Evolutionary conservation across 331 rosid species (phyloP), one percentile per base, ranked within the genome.

Genomic region (Quercus lobata): DNA sequence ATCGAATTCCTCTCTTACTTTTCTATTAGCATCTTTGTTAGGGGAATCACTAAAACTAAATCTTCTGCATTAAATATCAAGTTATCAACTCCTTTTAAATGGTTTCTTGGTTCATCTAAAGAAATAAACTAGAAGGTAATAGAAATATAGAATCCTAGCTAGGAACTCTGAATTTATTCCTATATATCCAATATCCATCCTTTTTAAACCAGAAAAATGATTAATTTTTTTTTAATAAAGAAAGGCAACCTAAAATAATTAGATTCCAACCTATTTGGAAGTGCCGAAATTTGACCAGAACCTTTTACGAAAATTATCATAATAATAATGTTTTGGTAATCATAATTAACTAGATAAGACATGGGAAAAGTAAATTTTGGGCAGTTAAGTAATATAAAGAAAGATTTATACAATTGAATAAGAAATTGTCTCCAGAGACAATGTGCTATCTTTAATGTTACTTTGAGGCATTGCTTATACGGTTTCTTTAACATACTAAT

Each of bases 251-350:
- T 35, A 34, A 80, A 75, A 81, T 14, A 81, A 85, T 79, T 30
- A 63, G 68, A 82, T 80, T 88, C 97, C 97, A 78, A 78, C 92
- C 88, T 87, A 84, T 82, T 89, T 86, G 97, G 96, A 92, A 85
- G 95, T 85, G 89, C 89, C 79, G 77, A 84, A 77, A 41, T 77
- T 82, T 72, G 74, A 77, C 83, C 81, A 72, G 84, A 87, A 84
- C 85, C 91, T 88, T 90, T 87, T 30, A 34, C 27, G 74, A 72
- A 66, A 80, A 84, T 49, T 11, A 49, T 49, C 16, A 80, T 85
- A 83, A 86, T 11, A 73, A 72, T 84, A 74, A 69, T 41, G 61
- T 76, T 53, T 71, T 71, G 73, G 84, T 78, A 73, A 74, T 84
- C 83, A 78, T 58, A 79, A 87, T 72, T 83, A 68, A 84, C 84